phyloP scores from a whole-genome alignment of 2,329 filamentous ascomycete genomes.

The Paracoccidioides lutzii region DNA sequence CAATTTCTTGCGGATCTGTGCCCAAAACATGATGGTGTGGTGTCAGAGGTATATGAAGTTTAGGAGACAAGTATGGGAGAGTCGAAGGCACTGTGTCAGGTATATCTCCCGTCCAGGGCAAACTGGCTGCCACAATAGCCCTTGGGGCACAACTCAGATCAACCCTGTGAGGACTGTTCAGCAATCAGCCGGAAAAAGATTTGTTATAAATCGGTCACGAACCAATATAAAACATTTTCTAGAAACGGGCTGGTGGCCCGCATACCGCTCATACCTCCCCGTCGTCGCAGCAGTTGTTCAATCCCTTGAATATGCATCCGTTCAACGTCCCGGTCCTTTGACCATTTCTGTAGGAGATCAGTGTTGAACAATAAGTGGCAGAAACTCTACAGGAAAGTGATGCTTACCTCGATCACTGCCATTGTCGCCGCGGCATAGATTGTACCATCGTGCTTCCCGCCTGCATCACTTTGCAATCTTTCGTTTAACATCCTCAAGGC shows the following conservation, averaged over 20 bases:
- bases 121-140: conserved; percentile 17
- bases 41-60: conserved; percentile 12
- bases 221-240: conserved; percentile 24
- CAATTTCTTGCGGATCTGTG: conserved; percentile 12
- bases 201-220: background rate
- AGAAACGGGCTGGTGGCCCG: conserved; percentile 17
- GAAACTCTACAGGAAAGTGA: background rate
- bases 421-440: conserved; percentile 23
- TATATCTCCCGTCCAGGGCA: conserved; percentile 19
- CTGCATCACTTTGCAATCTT: conserved; percentile 16
- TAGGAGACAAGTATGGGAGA: conserved; percentile 16
- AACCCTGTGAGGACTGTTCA: conserved; percentile 14
- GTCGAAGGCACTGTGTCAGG: conserved; percentile 15
- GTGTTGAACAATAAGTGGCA: background rate
- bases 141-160: conserved; percentile 22
- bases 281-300: conserved; percentile 17
- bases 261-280: conserved; percentile 21
- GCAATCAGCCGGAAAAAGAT: background rate
- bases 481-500: conserved; percentile 20
- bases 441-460: conserved; percentile 17
- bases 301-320: conserved; percentile 20
- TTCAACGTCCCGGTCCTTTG: conserved; percentile 20
- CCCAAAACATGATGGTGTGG: conserved; percentile 6
- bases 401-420: conserved; percentile 23
- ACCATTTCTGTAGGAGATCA: conserved; percentile 20